Conservation (phyloP, 768 basidiomycete genomes). For the Lactarius pseudohatsudake region DNA sequence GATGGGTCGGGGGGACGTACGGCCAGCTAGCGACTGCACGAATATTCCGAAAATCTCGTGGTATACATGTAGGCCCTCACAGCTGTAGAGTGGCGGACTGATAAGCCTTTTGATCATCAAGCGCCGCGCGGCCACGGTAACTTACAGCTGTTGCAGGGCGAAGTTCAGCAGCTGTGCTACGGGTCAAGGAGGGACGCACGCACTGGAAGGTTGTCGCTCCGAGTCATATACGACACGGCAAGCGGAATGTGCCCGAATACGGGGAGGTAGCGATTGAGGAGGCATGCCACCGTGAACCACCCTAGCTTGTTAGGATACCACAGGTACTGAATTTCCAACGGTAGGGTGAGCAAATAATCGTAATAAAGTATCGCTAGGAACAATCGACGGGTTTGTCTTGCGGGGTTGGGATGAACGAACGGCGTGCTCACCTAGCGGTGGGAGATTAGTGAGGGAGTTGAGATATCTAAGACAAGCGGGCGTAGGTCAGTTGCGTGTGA, state of each 20-base stretch:
- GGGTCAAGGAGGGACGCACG: background rate
- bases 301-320: conserved; percentile 44
- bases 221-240: conserved; percentile 24
- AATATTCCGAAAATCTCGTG: conserved; percentile 7
- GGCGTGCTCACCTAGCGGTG: conserved; percentile 10
- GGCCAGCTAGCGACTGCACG: background rate
- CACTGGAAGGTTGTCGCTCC: background rate
- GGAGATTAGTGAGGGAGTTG: conserved; percentile 8
- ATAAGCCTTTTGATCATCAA: background rate
- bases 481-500: background rate
- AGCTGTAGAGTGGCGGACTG: background rate
- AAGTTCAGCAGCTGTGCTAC: background rate
- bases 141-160: conserved; percentile 13
- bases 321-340: conserved; percentile 42
- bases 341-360: conserved; percentile 36
- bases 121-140: background rate
- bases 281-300: conserved; percentile 45
- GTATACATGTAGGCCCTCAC: conserved; percentile 7
- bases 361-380: conserved; percentile 35
- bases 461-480: conserved; percentile 2
- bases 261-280: conserved; percentile 50
- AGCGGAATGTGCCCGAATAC: conserved; percentile 39
- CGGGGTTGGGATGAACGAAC: background rate
- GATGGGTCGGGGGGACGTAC: conserved; percentile 12
- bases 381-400: background rate